Base-by-base conservation (phyloP, 148 eudicot species). In the Rhododendron molle region DNA sequence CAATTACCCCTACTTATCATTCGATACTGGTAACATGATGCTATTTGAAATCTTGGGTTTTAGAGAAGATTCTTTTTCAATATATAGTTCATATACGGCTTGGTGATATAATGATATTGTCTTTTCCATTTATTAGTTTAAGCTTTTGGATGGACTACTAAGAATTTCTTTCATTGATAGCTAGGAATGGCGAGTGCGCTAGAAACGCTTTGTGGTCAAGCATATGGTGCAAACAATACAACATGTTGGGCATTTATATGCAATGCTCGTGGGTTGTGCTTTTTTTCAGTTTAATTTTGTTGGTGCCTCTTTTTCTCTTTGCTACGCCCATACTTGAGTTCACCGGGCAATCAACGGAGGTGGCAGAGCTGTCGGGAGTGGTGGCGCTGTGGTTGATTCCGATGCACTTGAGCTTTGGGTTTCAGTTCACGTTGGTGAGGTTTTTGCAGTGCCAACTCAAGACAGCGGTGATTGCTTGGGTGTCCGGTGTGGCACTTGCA, bases 371-470 rank as follows among this genome's bases (percentile, higher is more conserved):
- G 1, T 44, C 91, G 3, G 91, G 91, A 2, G 16, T 54, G 62
- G 88, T 89, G 69, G 91, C 89, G 7, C 10, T 87, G 40, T 87
- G 89, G 85, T 34, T 87, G 67, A 87, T 89, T 52, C 91, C 91
- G 20, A 72, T 87, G 89, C 93, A 91, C 58, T 82, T 90, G 49
- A 91, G 93, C 90, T 92, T 94, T 80, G 90, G 85, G 16, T 91
- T 93, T 85, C 93, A 89, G 49, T 91, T 92, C 85, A 84, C 96
- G 6, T 50, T 92, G 76, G 86, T 88, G 40, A 91, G 92, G 80
- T 94, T 90, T 84, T 83, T 94, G 47, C 96, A 94, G 72, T 87
- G 93, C 88, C 96, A 94, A 84, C 86, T 91, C 4, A 94, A 90
- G 88, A 90, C 83, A 4, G 88, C 76, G 0, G 89, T 92, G 43